A percentile compares a stretch with the other conserved stretches of the same genome.
Conservation (phyloP, 257 asterid species). For the Anisodus tanguticus region DNA sequence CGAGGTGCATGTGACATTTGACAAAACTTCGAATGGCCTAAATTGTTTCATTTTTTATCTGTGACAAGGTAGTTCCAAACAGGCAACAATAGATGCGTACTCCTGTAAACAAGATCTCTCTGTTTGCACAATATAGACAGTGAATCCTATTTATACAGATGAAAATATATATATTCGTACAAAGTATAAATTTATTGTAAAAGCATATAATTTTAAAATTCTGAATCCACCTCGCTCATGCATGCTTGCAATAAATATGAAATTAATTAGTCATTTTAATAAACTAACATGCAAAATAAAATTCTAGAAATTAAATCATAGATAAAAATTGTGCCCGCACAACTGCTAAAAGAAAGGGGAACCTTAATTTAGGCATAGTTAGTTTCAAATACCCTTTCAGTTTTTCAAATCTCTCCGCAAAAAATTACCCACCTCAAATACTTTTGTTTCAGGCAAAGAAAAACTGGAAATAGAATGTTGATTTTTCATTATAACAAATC, state of each 20-base stretch:
- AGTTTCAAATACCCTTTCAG: neutral
- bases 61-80: too few species aligned
- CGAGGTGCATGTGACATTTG: too few species aligned
- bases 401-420: slow-evolving; percentile 21
- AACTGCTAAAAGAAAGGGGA: slow-evolving; percentile 42
- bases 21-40: too few species aligned
- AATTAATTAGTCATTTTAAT: neutral
- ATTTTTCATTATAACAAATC: neutral
- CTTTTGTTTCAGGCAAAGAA: neutral
- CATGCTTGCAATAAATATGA: neutral
- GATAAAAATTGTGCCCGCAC: slow-evolving; percentile 35
- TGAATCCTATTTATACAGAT: neutral
- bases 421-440: slow-evolving; percentile 13
- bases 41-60: too few species aligned
- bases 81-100: too few species aligned
- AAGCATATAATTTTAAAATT: neutral
- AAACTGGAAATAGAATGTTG: neutral
- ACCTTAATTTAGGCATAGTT: slow-evolving; percentile 18
- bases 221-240: neutral
- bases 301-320: too few species aligned
- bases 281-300: neutral
- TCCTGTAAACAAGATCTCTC: too few species aligned
- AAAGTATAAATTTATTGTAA: neutral
- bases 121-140: neutral
- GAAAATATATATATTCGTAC: neutral